Conservation (phyloP, 805 yeast genomes). For the Yarrowia phangngaensis region DNA sequence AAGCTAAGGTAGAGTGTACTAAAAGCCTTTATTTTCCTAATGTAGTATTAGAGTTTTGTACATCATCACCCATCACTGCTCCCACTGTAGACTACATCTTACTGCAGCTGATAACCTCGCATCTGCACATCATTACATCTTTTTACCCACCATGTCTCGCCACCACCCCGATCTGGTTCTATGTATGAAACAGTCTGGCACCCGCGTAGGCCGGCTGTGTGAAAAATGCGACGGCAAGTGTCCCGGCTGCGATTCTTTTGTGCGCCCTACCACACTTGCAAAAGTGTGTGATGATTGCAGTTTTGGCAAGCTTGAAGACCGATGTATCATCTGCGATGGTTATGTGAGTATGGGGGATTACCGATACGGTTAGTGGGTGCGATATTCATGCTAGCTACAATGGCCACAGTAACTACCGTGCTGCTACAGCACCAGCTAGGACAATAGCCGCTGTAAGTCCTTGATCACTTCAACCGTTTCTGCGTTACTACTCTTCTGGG, state of each 20-base stretch:
- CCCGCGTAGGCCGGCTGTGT: constrained; percentile 65
- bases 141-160: constrained; percentile 58
- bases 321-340: constrained; percentile 76
- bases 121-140: background rate
- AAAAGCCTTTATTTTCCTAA: too few species aligned
- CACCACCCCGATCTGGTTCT: constrained; percentile 81
- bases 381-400: too few species aligned
- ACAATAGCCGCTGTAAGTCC: too few species aligned
- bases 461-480: too few species aligned
- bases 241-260: constrained; percentile 84
- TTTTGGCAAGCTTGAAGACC: constrained; percentile 57
- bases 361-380: too few species aligned
- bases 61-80: too few species aligned
- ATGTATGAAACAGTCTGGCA: constrained; percentile 84
- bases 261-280: constrained; percentile 62
- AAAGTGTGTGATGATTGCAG: constrained; percentile 83
- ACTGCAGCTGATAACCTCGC: background rate
- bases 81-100: too few species aligned
- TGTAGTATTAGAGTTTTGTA: too few species aligned
- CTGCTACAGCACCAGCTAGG: too few species aligned
- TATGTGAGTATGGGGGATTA: constrained; percentile 28
- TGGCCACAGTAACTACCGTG: too few species aligned
- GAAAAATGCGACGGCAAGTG: constrained; percentile 87
- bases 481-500: too few species aligned
- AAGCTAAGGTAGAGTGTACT: too few species aligned